phyloP scores from a whole-genome alignment of 441 rosid genomes.

The Gossypium armourianum region DNA sequence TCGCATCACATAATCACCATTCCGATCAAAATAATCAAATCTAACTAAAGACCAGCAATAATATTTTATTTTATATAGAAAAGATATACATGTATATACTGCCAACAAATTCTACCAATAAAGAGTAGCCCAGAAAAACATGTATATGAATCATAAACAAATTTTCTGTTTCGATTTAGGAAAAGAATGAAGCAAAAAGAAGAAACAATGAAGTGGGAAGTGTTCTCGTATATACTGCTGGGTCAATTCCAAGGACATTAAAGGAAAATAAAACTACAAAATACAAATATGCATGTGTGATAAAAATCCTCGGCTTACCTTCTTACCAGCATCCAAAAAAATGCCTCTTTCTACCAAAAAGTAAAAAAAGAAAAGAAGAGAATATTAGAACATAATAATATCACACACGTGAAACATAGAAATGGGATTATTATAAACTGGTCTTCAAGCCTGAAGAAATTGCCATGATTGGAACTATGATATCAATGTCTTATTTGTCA shows the following conservation, averaged over 20 bases:
- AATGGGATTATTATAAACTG: constrained; percentile 23
- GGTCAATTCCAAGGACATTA: neutral
- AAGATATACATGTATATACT: neutral
- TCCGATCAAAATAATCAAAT: neutral
- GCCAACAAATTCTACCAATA: neutral
- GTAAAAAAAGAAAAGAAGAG: constrained; percentile 19
- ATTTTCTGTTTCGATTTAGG: neutral
- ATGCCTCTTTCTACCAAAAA: constrained; percentile 15
- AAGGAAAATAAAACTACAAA: neutral
- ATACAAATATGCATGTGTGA: neutral
- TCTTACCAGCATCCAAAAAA: constrained; percentile 25
- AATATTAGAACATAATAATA: constrained; percentile 39
- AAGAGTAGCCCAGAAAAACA: neutral
- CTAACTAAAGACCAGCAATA: neutral
- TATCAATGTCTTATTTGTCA: neutral
- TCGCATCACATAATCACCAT: too few species aligned
- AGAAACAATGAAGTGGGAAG: neutral
- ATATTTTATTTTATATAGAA: too few species aligned
- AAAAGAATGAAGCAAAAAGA: neutral
- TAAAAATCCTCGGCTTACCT: constrained; percentile 18
- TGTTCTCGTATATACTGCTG: neutral
- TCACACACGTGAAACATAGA: constrained; percentile 24
- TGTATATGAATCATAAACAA: neutral
- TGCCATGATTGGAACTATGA: constrained; percentile 13
- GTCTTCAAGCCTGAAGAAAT: constrained; percentile 18